Base-by-base conservation (phyloP, 768 basidiomycete species). In the Mycena floridula region DNA sequence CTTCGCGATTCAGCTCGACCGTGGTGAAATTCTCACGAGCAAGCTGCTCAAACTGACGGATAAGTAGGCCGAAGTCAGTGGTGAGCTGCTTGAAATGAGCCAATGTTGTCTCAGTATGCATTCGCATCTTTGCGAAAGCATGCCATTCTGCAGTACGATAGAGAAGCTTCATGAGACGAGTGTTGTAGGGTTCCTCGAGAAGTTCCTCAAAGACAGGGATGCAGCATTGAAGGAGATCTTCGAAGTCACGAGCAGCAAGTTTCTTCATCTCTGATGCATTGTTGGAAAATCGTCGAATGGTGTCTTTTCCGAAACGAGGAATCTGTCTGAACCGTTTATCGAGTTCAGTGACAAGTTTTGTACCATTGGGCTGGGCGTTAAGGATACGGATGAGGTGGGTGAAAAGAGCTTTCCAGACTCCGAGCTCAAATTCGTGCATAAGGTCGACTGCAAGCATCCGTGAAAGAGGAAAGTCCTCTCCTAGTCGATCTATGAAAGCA, bases 351-450 rank as follows among this genome's bases (percentile, higher is more conserved):
- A 57, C 18, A 13, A 25, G 15, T 21, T 47, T 43, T 42, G 42
- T 44, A 44, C 50, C 32, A 45, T 40, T 4, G n/a, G n/a, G n/a
- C n/a, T n/a, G n/a, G 39, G 52, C 49, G 43, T 54, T 36, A 2
- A 66, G 45, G 22, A 65, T 52, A 7, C 61, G 57, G 7, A 68
- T 48, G 1, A 67, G 48, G 45, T 69, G 67, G 0, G 38, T 56
- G 21, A 68, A 59, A 1, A 62, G n/a, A 1, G 54, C 46, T 45
- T 64, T 67, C 60, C 61, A 67, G 9, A 62, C 61, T 4, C 66
- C 65, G 0, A 67, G 56, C 44, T 68, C 64, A 44, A 66, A 50
- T 45, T 68, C 66, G 48, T 67, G 66, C 47, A 68, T 40, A 13
- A 67, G 47, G 42, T 67, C 65, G 0, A 55, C 47, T 4, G 55